Evolutionary conservation across 2,329 filamentous ascomycete species (phyloP), one percentile per base, ranked within the genome.

Genomic region (Ustulina deusta): DNA sequence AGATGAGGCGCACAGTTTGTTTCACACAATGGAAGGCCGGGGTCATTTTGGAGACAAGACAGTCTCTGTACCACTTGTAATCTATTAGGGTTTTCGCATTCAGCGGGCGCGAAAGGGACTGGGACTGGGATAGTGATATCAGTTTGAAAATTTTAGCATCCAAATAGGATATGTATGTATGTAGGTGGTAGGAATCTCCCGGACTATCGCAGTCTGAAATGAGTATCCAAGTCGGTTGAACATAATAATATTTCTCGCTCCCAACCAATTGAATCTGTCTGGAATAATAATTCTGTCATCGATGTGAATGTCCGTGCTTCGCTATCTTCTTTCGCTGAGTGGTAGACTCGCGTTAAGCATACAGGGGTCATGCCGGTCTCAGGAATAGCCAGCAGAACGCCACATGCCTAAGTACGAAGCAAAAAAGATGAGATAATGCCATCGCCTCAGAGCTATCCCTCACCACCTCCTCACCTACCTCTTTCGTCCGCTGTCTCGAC

Each of bases 71-170:
- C 42, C 59, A 63, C 13, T 55, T 65, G 40, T 65, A 67, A 69
- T 69, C 67, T 69, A 63, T 49, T 67, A 66, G 55, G 59, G 55
- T 67, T 69, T n/a, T 46, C 20, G 58, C 63, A 69, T 69, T 54
- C 17, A 44, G 49, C 48, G 36, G 66, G 67, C 59, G 67, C 40
- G 67, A 29, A 36, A 27, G 51, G 48, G 63, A 32, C 38, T 51
- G 48, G 59, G 48, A 44, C 22, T 54, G 40, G 40, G 51, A 20
- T 27, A 44, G 68, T 48, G 69, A 70, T 70, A 70, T 66, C 69
- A 69, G 64, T 70, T 70, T 69, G 68, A 61, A 22, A 46, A 58
- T 62, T 46, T 52, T 63, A 46, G 20, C 42, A 25, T 22, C 4
- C 20, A 13, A 25, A 46, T 13, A 15, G 2, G 36, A 42, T 42